A percentile compares a stretch with the other conserved stretches of the same genome.
Conservation (phyloP, 1,284 basidiomycete species). For the Schizophyllum amplum region DNA sequence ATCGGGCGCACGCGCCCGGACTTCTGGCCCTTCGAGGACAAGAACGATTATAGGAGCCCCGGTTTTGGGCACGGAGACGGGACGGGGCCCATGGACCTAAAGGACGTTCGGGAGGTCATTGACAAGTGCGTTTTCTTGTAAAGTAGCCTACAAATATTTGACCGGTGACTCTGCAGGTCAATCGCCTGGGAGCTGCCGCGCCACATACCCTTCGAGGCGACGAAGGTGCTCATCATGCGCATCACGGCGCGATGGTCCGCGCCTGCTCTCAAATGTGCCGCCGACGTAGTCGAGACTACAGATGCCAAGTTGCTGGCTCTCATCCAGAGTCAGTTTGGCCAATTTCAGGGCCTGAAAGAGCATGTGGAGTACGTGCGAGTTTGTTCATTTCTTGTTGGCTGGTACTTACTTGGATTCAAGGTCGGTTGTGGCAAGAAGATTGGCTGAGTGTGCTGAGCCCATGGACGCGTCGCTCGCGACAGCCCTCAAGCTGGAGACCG, state of each 20-base stretch:
- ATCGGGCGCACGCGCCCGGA: constrained; percentile 17
- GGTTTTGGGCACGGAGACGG: not conserved
- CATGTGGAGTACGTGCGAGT: constrained; percentile 9
- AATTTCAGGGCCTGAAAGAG: constrained; percentile 11
- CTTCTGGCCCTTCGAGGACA: constrained; percentile 10
- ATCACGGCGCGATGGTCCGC: constrained; percentile 32
- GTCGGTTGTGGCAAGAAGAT: constrained; percentile 2
- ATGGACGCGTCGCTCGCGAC: constrained; percentile 14
- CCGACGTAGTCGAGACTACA: constrained; percentile 17
- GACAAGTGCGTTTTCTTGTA: constrained; percentile 15
- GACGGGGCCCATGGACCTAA: constrained; percentile 18
- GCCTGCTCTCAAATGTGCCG: constrained; percentile 32
- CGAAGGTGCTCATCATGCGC: constrained; percentile 30
- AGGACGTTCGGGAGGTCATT: constrained; percentile 23
- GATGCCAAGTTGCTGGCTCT: constrained; percentile 7
- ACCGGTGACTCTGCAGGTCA: constrained; percentile 24
- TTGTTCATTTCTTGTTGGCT: not conserved
- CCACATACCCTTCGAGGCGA: constrained; percentile 43
- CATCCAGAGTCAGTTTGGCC: constrained; percentile 9
- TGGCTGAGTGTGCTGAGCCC: constrained; percentile 9
- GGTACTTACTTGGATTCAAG: constrained; percentile 1
- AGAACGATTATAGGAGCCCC: not conserved
- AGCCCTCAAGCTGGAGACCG: constrained; percentile 16
- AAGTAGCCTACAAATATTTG: not conserved
- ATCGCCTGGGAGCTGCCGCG: constrained; percentile 45